A percentile compares a stretch with the other conserved stretches of the same genome.
Conservation (phyloP, 306 rosid species). For the Castanopsis chinensis region DNA sequence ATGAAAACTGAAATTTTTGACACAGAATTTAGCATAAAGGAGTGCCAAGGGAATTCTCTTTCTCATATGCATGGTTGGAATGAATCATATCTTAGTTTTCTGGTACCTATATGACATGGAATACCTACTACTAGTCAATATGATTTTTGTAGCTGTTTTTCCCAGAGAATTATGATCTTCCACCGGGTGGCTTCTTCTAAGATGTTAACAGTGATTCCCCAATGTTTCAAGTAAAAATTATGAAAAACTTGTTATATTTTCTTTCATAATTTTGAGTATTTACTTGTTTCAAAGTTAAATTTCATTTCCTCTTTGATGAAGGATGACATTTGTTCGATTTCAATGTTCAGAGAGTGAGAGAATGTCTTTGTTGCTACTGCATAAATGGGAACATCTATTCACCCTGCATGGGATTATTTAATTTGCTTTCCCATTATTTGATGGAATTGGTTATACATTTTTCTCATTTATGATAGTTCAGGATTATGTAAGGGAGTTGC, state of each 20-base stretch:
- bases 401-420: background rate
- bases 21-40: background rate
- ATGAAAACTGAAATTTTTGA: too few relatives aligned
- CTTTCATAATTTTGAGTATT: conserved; percentile 7
- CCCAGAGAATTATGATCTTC: conserved; percentile 53
- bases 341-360: conserved; percentile 54
- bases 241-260: conserved; percentile 26
- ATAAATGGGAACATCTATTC: conserved; percentile 14
- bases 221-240: conserved; percentile 40
- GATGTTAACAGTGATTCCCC: conserved; percentile 54
- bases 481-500: background rate
- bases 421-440: conserved; percentile 10
- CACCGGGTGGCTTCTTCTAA: conserved; percentile 45
- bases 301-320: conserved; percentile 9
- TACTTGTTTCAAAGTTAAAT: conserved; percentile 21
- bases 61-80: background rate
- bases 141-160: conserved; percentile 52
- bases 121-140: background rate
- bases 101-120: background rate
- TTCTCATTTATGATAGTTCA: background rate
- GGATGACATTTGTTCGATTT: conserved; percentile 51
- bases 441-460: background rate
- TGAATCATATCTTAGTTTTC: background rate
- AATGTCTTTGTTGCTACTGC: conserved; percentile 54
- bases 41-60: background rate